Evolutionary conservation across 176 grass and related monocot genomes (phyloP).

Genomic region (Lolium rigidum): DNA sequence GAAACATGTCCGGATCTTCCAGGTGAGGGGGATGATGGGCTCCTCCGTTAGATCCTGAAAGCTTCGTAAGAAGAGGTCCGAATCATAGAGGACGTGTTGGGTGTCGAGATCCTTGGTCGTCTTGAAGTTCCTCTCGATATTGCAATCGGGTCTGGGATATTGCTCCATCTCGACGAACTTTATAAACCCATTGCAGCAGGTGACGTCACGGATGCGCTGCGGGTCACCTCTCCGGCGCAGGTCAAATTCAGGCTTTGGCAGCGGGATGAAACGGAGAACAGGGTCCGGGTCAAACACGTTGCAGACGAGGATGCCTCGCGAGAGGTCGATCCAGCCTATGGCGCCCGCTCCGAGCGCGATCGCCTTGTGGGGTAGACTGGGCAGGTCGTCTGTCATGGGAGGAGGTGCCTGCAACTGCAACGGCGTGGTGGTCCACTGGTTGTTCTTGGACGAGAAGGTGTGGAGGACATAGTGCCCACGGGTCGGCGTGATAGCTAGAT

Average conservation of each 20-base stretch:
- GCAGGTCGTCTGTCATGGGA: not conserved
- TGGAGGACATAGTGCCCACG: not conserved
- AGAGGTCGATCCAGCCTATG: not conserved
- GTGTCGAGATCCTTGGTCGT: not conserved
- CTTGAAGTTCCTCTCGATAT: not conserved
- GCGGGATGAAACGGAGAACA: not conserved
- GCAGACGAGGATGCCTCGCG: not conserved
- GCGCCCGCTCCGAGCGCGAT: not conserved
- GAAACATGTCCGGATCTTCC: not conserved
- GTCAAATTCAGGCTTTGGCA: not conserved
- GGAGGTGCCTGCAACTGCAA: not conserved
- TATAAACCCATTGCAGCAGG: not conserved
- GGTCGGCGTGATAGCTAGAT: not conserved
- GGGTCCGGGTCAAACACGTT: not conserved
- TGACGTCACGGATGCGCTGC: not conserved
- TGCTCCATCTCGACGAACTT: not conserved
- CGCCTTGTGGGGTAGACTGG: not conserved
- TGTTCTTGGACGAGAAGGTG: not conserved
- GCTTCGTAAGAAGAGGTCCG: not conserved
- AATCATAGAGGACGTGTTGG: not conserved
- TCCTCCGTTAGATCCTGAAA: not conserved
- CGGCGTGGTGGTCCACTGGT: not conserved
- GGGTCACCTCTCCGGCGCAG: not conserved
- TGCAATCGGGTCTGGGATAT: not conserved
- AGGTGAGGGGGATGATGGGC: not conserved